Evolutionary conservation across 495 filamentous ascomycete genomes (phyloP).

Genomic region (Penicillium turbatum): DNA sequence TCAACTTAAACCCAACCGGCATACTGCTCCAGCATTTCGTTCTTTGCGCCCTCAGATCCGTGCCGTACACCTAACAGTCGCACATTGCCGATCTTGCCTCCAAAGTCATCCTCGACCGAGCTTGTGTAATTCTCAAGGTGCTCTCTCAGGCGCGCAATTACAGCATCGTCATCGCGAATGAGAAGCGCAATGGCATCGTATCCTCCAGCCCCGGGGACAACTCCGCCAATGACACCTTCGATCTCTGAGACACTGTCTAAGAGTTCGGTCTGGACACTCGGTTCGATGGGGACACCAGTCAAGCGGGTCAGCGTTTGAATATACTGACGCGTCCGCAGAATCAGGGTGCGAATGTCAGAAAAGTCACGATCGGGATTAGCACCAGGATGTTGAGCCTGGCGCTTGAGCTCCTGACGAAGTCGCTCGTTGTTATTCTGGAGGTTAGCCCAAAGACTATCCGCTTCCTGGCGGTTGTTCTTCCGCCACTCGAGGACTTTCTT

Average conservation of each 20-base stretch:
- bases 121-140: constrained; percentile 63
- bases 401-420: constrained; percentile 59
- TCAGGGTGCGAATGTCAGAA: constrained; percentile 35
- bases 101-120: constrained; percentile 45
- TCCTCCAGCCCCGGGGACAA: constrained; percentile 91
- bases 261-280: constrained; percentile 74
- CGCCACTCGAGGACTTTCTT: constrained; percentile 84
- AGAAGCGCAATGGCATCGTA: constrained; percentile 87
- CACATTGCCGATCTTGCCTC: constrained; percentile 64
- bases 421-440: constrained; percentile 71
- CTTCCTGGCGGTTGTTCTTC: constrained; percentile 59
- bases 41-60: constrained; percentile 78
- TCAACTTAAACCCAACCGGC: constrained; percentile 52
- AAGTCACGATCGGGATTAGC: constrained; percentile 27
- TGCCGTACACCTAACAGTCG: constrained; percentile 75
- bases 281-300: constrained; percentile 86
- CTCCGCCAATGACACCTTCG: constrained; percentile 80
- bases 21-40: constrained; percentile 60
- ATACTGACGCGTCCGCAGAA: constrained; percentile 51
- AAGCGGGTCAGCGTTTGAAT: constrained; percentile 71
- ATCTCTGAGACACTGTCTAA: constrained; percentile 69
- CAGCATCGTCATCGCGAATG: constrained; percentile 66
- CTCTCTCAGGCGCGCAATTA: constrained; percentile 56
- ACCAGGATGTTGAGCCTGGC: constrained; percentile 33
- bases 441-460: constrained; percentile 64